These are phyloP conservation scores for Trichosporon asahii DNA, from an alignment of 1,284 basidiomycete species.

Conservation along the genomic window DNA sequence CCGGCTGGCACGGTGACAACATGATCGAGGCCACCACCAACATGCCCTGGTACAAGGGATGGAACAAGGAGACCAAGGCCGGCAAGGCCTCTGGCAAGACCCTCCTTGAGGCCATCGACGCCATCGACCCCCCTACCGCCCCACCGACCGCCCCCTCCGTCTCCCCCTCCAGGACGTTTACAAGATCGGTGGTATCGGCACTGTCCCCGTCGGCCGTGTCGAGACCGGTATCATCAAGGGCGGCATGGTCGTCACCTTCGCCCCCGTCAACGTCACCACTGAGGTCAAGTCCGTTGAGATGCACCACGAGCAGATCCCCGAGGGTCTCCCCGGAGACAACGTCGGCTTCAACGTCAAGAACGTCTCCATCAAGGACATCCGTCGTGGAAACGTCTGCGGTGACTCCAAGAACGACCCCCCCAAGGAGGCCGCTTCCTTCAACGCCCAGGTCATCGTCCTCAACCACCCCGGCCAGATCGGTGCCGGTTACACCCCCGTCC, in stretches of 20 bases:
- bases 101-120: slow-evolving; percentile 98
- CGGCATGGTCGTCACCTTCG: slow-evolving; percentile 97
- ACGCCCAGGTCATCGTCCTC: slow-evolving; percentile 99
- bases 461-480: slow-evolving; percentile 99
- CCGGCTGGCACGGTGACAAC: slow-evolving; percentile 99
- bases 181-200: slow-evolving; percentile 99
- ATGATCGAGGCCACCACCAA: slow-evolving; percentile 97
- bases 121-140: slow-evolving; percentile 97
- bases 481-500: slow-evolving; percentile 77
- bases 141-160: slow-evolving; percentile 99
- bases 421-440: slow-evolving; percentile 99
- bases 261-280: slow-evolving; percentile 93
- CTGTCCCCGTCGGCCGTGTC: slow-evolving; percentile 99
- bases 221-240: slow-evolving; percentile 99
- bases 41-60: slow-evolving; percentile 99
- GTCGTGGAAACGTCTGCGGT: slow-evolving; percentile 97
- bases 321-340: slow-evolving; percentile 97
- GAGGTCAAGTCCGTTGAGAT: slow-evolving; percentile 86
- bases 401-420: slow-evolving; percentile 99
- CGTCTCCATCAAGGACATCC: slow-evolving; percentile 99
- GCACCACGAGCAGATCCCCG: slow-evolving; percentile 98
- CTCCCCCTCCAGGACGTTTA: slow-evolving; percentile 99
- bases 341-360: slow-evolving; percentile 74
- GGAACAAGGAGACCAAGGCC: slow-evolving; percentile 91
- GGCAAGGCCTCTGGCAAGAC: slow-evolving; percentile 96